phyloP scores from a whole-genome alignment of 768 basidiomycete genomes.

The Terana coerulea region DNA sequence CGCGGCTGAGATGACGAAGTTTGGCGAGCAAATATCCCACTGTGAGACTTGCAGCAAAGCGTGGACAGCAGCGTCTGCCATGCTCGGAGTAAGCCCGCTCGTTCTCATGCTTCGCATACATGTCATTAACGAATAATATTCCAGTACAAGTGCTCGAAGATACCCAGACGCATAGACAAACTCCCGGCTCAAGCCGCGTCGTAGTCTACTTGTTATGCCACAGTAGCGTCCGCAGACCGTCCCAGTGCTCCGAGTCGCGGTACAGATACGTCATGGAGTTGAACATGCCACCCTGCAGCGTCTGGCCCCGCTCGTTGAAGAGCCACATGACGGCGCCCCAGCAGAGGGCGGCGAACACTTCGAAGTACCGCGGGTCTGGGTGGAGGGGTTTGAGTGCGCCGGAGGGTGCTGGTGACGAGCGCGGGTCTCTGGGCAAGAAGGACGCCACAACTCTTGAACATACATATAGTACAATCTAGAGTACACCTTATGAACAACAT shows the following conservation, averaged over 20 bases:
- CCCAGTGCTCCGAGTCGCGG: slow-evolving; percentile 88
- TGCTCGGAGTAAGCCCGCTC: slow-evolving; percentile 52
- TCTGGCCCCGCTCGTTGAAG: slow-evolving; percentile 82
- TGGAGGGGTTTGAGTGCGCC: slow-evolving; percentile 62
- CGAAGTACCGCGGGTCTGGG: slow-evolving; percentile 81
- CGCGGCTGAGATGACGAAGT: slow-evolving; percentile 59
- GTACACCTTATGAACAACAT: not conserved
- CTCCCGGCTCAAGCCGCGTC: slow-evolving; percentile 26
- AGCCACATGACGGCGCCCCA: slow-evolving; percentile 99
- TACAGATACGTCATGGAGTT: slow-evolving; percentile 96
- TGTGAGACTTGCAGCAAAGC: slow-evolving; percentile 60
- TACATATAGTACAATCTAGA: slow-evolving; percentile 93
- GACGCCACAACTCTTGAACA: slow-evolving; percentile 89
- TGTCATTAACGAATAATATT: not conserved
- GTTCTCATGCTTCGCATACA: slow-evolving; percentile 1
- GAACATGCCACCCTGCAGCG: slow-evolving; percentile 97
- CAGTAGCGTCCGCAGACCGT: slow-evolving; percentile 72
- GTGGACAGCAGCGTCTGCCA: slow-evolving; percentile 58
- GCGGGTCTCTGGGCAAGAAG: slow-evolving; percentile 75
- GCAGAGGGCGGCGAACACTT: slow-evolving; percentile 78
- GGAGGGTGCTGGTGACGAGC: slow-evolving; percentile 34
- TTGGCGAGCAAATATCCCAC: slow-evolving; percentile 40
- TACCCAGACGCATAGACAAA: slow-evolving; percentile 51
- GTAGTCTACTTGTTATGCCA: slow-evolving; percentile 79
- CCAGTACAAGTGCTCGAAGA: slow-evolving; percentile 61